Evolutionary conservation across 2,329 filamentous ascomycete genomes (phyloP).

Genomic region (Tothia fuscella): DNA sequence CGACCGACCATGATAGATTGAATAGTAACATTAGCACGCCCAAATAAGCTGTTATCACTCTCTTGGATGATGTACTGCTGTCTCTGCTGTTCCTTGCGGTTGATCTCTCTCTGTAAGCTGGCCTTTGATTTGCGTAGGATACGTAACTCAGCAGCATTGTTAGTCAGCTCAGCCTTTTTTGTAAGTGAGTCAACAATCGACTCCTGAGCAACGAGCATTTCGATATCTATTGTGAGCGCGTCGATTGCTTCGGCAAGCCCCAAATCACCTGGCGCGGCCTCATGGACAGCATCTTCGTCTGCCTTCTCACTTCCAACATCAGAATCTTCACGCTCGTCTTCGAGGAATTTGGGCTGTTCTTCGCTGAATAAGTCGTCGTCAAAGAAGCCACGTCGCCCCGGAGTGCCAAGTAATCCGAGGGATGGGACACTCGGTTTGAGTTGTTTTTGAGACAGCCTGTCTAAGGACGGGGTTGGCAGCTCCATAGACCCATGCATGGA

Average conservation of each 20-base stretch:
- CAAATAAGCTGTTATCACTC: conserved; percentile 93
- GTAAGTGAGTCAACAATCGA: conserved; percentile 84
- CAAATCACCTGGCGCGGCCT: conserved; percentile 88
- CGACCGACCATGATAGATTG: conserved; percentile 86
- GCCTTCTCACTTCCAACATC: conserved; percentile 44
- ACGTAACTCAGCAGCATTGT: conserved; percentile 85
- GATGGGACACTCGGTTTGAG: conserved; percentile 83
- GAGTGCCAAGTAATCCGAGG: conserved; percentile 76
- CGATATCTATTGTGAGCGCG: conserved; percentile 77
- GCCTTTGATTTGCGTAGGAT: conserved; percentile 90
- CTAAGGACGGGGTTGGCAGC: conserved; percentile 18
- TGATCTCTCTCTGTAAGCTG: conserved; percentile 82
- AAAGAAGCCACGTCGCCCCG: conserved; percentile 83
- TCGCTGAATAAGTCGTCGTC: conserved; percentile 89
- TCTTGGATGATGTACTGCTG: conserved; percentile 97
- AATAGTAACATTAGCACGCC: conserved; percentile 78
- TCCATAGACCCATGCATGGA: conserved; percentile 55
- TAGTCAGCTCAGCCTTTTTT: conserved; percentile 89
- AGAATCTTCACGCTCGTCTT: conserved; percentile 72
- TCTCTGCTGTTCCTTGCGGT: conserved; percentile 85
- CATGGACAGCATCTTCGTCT: conserved; percentile 73
- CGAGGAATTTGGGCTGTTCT: conserved; percentile 70
- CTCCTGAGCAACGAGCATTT: conserved; percentile 76
- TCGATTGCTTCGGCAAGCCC: conserved; percentile 89
- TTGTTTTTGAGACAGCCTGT: conserved; percentile 22